Evolutionary conservation across 2,329 filamentous ascomycete genomes (phyloP).

Genomic region (Gnomoniopsis smithogilvyi): DNA sequence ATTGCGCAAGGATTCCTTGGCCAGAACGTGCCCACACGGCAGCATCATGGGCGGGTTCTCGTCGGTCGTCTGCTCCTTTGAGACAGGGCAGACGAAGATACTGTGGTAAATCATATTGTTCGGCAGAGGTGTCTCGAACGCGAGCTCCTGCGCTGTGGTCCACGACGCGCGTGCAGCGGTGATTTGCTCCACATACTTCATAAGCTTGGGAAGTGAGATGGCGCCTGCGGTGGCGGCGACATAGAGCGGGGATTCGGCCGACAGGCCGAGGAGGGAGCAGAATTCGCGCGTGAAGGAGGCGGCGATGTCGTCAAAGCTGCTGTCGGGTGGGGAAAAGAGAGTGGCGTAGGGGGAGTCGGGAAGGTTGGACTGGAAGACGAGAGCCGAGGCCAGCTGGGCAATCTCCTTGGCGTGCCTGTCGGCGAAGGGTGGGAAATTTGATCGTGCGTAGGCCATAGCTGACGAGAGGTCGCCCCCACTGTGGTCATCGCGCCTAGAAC

Average conservation of each 20-base stretch:
- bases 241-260: constrained; percentile 88
- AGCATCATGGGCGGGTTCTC: constrained; percentile 95
- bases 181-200: constrained; percentile 87
- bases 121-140: constrained; percentile 67
- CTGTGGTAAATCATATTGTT: constrained; percentile 75
- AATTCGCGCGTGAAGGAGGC: constrained; percentile 91
- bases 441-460: constrained; percentile 73
- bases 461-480: constrained; percentile 56
- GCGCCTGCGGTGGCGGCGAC: constrained; percentile 88
- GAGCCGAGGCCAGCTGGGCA: constrained; percentile 74
- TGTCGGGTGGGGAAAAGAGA: constrained; percentile 62
- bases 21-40: constrained; percentile 91
- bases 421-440: constrained; percentile 72
- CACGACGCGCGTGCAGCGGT: constrained; percentile 89
- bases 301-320: constrained; percentile 79
- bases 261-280: constrained; percentile 85
- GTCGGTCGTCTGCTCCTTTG: constrained; percentile 93
- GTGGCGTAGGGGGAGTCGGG: constrained; percentile 71
- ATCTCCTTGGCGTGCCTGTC: constrained; percentile 75
- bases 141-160: constrained; percentile 87
- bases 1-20: constrained; percentile 75
- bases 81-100: constrained; percentile 97
- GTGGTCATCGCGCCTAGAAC: constrained; percentile 31
- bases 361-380: constrained; percentile 77
- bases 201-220: constrained; percentile 82